Conservation (phyloP, 108 stramenopile species). For the Nannochloropsis gaditana region DNA sequence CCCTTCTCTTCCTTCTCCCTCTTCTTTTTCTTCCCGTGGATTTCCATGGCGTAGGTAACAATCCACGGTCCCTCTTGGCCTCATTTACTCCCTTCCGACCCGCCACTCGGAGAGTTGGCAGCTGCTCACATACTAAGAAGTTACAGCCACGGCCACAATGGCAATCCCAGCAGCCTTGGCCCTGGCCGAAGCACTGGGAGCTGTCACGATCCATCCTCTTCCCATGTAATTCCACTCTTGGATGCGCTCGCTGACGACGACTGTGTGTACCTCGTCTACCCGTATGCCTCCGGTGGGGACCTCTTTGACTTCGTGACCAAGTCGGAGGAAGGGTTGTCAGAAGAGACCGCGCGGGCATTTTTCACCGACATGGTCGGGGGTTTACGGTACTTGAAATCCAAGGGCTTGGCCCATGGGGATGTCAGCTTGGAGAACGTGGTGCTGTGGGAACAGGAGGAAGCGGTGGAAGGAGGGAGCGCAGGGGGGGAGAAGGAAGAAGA, state of each 20-base stretch:
- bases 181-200: background rate
- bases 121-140: background rate
- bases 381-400: background rate
- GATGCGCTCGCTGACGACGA: background rate
- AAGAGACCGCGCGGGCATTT: background rate
- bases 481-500: background rate
- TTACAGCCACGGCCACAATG: background rate
- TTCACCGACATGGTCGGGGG: background rate
- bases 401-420: background rate
- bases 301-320: background rate
- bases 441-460: background rate
- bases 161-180: background rate
- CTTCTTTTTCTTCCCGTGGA: background rate
- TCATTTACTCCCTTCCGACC: background rate
- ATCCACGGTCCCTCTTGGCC: too few species aligned
- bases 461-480: background rate
- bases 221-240: background rate
- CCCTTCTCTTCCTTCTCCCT: background rate
- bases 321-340: background rate
- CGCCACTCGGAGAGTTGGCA: background rate
- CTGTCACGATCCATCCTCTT: background rate
- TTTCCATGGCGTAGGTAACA: background rate
- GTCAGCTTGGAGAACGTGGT: slow-evolving; percentile 18
- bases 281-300: background rate
- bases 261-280: background rate